Base-by-base conservation (phyloP, 2,329 filamentous ascomycete species). In the Thermoascus crustaceus region DNA sequence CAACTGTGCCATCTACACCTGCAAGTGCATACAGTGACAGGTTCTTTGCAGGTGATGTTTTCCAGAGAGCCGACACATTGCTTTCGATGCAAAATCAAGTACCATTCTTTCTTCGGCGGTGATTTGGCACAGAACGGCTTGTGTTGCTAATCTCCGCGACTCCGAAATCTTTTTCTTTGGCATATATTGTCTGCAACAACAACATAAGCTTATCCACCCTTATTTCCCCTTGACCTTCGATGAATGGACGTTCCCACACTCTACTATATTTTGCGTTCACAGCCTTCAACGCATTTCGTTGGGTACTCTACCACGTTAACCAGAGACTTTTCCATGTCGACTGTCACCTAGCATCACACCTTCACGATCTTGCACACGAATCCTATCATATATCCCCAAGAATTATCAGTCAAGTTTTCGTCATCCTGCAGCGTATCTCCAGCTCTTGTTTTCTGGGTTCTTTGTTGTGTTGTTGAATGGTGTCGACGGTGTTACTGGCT, bases 1-100 rank as follows among this genome's bases (percentile, higher is more conserved):
- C 88, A 1, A 95, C 86, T 0, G 80, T 94, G 7, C 83, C 85
- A 3, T 84, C 75, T 2, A 67, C 65, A 0, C 65, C 64, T 4
- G 64, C 63, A n/a, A 67, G 58, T 46, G 61, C 64, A 8, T 67
- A 67, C 43, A 63, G 65, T 36, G 66, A 69, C 44, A 61, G 60
- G 21, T 67, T 68, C 38, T 70, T 70, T 44, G 62, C 64, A 26
- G 67, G 67, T 3, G 64, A 69, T 41, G 61, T 69, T 9, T 69
- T 69, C 40, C 65, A 69, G 43, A 53, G 67, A 31, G 67, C 67
- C 2, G 67, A 71, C 43, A 65, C 63, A 14, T 48, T 69, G 34
- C 55, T 69, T 20, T 66, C 58, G 8, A 66, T 65, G 58, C 57
- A 54, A 7, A 57, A 55, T 27, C 62, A 65, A 40, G 52, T 54